Evolutionary conservation across 768 basidiomycete genomes (phyloP).

Genomic region (Wakefieldia striispora): DNA sequence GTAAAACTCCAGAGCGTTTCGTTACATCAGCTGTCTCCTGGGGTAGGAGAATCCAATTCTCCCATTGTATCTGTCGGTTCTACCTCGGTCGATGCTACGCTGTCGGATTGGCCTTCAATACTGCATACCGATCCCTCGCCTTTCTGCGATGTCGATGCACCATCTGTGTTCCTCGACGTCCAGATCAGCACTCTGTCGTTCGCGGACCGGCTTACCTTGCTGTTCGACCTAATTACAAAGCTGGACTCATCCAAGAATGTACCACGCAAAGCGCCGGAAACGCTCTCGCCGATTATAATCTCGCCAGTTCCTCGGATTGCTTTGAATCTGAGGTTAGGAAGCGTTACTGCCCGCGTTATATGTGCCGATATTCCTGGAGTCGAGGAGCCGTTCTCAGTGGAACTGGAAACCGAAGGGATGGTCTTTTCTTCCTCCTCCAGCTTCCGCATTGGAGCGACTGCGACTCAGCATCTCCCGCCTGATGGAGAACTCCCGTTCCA

Average conservation of each 20-base stretch:
- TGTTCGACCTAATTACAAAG: slow-evolving; percentile 39
- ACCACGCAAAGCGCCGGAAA: not conserved
- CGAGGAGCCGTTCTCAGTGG: slow-evolving; percentile 49
- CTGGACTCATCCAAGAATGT: slow-evolving; percentile 16
- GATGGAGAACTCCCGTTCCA: slow-evolving; percentile 43
- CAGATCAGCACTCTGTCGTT: slow-evolving; percentile 46
- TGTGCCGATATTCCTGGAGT: slow-evolving; percentile 39
- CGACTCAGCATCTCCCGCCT: slow-evolving; percentile 13
- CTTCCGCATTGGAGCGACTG: slow-evolving; percentile 34
- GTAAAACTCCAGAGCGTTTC: slow-evolving; percentile 42
- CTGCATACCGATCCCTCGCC: slow-evolving; percentile 25
- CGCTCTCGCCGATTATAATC: slow-evolving; percentile 30
- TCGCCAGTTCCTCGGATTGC: slow-evolving; percentile 49
- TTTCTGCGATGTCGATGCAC: slow-evolving; percentile 54
- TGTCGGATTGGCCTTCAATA: slow-evolving; percentile 63
- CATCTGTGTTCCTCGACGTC: slow-evolving; percentile 49
- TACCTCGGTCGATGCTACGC: slow-evolving; percentile 33
- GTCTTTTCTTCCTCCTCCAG: slow-evolving; percentile 40
- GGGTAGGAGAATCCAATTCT: slow-evolving; percentile 27
- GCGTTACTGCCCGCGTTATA: slow-evolving; percentile 49
- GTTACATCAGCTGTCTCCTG: slow-evolving; percentile 45
- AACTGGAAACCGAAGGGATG: slow-evolving; percentile 57
- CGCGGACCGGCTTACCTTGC: slow-evolving; percentile 52
- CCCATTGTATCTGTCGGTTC: slow-evolving; percentile 36
- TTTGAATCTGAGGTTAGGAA: slow-evolving; percentile 48